phyloP scores from a whole-genome alignment of 495 filamentous ascomycete genomes.

The Cudoniella acicularis region DNA sequence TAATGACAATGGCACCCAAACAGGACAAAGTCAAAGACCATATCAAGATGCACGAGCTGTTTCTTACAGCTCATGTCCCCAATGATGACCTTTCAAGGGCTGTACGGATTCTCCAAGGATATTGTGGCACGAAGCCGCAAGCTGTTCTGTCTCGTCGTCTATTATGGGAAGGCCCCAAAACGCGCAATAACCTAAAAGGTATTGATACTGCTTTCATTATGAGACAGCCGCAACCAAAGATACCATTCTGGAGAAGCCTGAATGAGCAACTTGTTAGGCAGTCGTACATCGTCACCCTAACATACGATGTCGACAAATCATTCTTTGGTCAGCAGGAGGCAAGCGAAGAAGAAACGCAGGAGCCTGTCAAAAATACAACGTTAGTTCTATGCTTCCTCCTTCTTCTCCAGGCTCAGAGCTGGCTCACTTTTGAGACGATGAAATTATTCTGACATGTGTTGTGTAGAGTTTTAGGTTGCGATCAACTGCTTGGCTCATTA shows the following conservation, averaged over 20 bases:
- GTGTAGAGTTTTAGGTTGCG: constrained; percentile 5
- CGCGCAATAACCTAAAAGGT: constrained; percentile 4
- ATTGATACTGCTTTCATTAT: constrained; percentile 9
- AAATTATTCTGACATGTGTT: not conserved
- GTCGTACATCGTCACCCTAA: constrained; percentile 18
- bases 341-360: not conserved
- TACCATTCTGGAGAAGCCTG: constrained; percentile 7
- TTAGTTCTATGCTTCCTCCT: no score
- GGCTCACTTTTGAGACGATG: not conserved
- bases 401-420: no score
- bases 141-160: constrained; percentile 11
- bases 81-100: constrained; percentile 12
- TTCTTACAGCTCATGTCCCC: constrained; percentile 10
- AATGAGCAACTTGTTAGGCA: constrained; percentile 17
- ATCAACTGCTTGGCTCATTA: constrained; percentile 18
- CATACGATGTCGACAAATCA: constrained; percentile 16
- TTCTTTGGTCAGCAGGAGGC: constrained; percentile 10
- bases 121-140: constrained; percentile 20
- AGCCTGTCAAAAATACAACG: not conserved
- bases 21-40: not conserved
- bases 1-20: not conserved
- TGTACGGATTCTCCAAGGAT: constrained; percentile 21
- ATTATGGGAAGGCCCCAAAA: constrained; percentile 17
- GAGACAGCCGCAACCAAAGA: constrained; percentile 6
- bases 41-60: constrained; percentile 25